Evolutionary conservation across 305 asterid species (phyloP).

Genomic region (Galium porrigens): DNA sequence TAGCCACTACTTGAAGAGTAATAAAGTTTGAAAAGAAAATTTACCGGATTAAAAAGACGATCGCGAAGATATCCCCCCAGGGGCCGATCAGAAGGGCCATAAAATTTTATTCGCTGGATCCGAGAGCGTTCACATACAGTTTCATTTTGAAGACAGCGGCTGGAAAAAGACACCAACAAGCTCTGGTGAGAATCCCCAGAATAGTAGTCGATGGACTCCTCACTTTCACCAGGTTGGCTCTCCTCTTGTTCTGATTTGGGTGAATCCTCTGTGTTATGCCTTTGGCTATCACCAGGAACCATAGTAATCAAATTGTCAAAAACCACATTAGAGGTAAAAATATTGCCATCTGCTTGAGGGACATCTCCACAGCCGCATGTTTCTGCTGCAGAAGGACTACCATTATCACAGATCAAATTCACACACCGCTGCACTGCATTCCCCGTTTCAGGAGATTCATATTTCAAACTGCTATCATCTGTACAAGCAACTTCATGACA

Average conservation of each 20-base stretch:
- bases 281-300: conserved; percentile 16
- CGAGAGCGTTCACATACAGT: conserved; percentile 72
- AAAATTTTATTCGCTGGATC: conserved; percentile 63
- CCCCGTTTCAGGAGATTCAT: conserved; percentile 34
- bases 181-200: conserved; percentile 47
- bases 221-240: conserved; percentile 27
- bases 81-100: conserved; percentile 77
- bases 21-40: conserved; percentile 4
- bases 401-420: conserved; percentile 20
- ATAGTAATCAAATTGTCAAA: conserved; percentile 28
- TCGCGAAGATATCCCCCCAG: conserved; percentile 77
- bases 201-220: conserved; percentile 29
- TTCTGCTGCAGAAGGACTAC: conserved; percentile 22
- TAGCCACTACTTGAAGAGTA: neutral
- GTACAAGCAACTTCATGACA: conserved; percentile 20
- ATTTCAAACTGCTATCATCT: conserved; percentile 19
- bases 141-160: conserved; percentile 56
- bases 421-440: conserved; percentile 40
- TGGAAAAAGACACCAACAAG: conserved; percentile 77
- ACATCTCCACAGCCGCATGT: conserved; percentile 24
- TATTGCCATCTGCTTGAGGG: neutral
- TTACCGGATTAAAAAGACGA: conserved; percentile 79
- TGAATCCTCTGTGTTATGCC: conserved; percentile 17
- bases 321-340: conserved; percentile 29
- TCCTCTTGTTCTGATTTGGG: conserved; percentile 24